phyloP scores from a whole-genome alignment of 2,329 filamentous ascomycete genomes.

The Fusarium dlaminii region DNA sequence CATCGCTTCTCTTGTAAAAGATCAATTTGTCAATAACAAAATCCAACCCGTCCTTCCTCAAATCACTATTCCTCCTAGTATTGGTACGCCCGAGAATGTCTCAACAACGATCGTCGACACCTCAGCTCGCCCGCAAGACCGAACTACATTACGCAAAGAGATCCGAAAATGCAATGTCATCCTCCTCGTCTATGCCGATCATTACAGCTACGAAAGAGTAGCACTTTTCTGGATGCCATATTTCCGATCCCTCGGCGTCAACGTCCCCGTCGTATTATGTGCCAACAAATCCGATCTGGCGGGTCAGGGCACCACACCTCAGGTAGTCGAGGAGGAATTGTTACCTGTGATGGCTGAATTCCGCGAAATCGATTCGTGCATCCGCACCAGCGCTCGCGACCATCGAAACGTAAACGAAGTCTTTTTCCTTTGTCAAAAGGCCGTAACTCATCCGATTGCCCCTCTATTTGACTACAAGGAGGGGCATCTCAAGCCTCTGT shows the following conservation, averaged over 20 bases:
- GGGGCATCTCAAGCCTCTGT: conserved; percentile 84
- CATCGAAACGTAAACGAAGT: conserved; percentile 95
- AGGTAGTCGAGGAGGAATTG: conserved; percentile 97
- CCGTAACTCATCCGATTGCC: conserved; percentile 95
- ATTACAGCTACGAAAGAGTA: conserved; percentile 98
- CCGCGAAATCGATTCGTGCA: conserved; percentile 98
- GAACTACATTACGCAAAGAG: conserved; percentile 88
- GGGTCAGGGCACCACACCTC: conserved; percentile 77
- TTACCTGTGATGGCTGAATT: conserved; percentile 98
- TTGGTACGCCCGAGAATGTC: conserved; percentile 94
- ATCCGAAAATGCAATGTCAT: conserved; percentile 98
- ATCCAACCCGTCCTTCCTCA: conserved; percentile 94
- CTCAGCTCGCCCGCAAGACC: conserved; percentile 92
- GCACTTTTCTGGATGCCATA: conserved; percentile 99
- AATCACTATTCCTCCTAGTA: conserved; percentile 92
- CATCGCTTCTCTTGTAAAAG: conserved; percentile 95
- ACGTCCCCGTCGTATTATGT: conserved; percentile 95
- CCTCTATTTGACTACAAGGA: conserved; percentile 98
- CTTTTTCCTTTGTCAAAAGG: conserved; percentile 98
- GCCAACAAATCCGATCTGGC: conserved; percentile 96
- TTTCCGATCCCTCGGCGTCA: conserved; percentile 97
- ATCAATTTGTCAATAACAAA: conserved; percentile 94
- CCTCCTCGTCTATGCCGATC: conserved; percentile 94
- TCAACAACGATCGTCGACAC: conserved; percentile 98
- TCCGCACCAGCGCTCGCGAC: conserved; percentile 90